Conservation (phyloP, 1,284 basidiomycete species). For the Cryptococcus amylolentus region DNA sequence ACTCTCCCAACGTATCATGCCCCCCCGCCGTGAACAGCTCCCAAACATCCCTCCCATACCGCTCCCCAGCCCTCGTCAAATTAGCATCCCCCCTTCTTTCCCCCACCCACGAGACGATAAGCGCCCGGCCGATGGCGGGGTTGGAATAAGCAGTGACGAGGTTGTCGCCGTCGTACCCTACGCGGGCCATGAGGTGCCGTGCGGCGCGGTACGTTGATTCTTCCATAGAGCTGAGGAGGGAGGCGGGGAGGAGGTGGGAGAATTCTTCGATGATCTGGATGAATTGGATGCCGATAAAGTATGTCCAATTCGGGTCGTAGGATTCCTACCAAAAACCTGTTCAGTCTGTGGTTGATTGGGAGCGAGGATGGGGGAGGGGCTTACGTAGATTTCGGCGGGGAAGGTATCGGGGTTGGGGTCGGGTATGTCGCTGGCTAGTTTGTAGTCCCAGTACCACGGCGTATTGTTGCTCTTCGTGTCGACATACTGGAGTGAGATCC, state of each 20-base stretch:
- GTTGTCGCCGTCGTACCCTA: conserved; percentile 21
- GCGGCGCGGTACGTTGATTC: conserved; percentile 14
- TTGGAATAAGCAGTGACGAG: conserved; percentile 21
- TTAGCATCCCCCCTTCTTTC: conserved; percentile 12
- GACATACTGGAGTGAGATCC: conserved; percentile 14
- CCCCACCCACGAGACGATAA: conserved; percentile 15
- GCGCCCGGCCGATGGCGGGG: conserved; percentile 13
- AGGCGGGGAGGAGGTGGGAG: conserved; percentile 11
- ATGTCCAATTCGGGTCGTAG: conserved; percentile 22
- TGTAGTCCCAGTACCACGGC: conserved; percentile 17
- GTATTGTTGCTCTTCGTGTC: conserved; percentile 9
- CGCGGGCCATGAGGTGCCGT: conserved; percentile 17
- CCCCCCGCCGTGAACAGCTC: conserved; percentile 17
- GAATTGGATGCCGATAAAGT: conserved; percentile 16
- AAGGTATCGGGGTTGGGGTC: conserved; percentile 13
- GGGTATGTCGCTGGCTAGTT: conserved; percentile 13
- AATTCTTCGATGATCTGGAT: conserved; percentile 20
- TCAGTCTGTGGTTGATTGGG: neutral
- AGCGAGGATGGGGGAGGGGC: neutral
- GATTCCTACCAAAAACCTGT: conserved; percentile 2
- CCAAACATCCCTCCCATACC: conserved; percentile 16
- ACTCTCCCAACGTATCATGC: conserved; percentile 17
- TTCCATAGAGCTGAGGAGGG: conserved; percentile 12
- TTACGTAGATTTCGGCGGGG: conserved; percentile 10
- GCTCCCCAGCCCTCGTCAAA: conserved; percentile 12